These are phyloP conservation scores for Russula sp. DNA, from an alignment of 768 basidiomycete species.

Conservation along the genomic window DNA sequence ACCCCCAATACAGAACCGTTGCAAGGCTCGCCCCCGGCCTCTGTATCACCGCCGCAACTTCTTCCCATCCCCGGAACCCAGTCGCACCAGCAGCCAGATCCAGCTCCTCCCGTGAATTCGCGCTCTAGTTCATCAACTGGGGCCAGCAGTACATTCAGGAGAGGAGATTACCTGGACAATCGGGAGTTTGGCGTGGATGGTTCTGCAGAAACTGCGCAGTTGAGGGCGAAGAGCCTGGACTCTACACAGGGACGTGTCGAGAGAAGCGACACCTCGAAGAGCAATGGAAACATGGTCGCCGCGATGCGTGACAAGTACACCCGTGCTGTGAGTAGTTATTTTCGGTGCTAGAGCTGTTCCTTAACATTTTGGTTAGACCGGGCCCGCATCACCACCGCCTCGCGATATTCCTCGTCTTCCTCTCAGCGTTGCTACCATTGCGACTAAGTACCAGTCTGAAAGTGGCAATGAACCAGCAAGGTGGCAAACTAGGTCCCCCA, in stretches of 20 bases:
- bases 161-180: slow-evolving; percentile 25
- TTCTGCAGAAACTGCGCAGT: slow-evolving; percentile 25
- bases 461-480: background rate
- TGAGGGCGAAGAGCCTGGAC: slow-evolving; percentile 22
- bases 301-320: slow-evolving; percentile 63
- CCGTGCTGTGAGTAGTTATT: slow-evolving; percentile 40
- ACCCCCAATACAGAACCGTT: background rate
- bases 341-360: background rate
- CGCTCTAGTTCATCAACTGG: slow-evolving; percentile 16
- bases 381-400: slow-evolving; percentile 46
- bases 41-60: background rate
- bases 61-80: background rate
- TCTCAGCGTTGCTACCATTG: slow-evolving; percentile 56
- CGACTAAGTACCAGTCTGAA: slow-evolving; percentile 44
- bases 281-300: slow-evolving; percentile 57
- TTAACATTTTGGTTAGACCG: slow-evolving; percentile 35
- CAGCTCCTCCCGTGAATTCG: background rate
- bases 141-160: slow-evolving; percentile 14
- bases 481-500: slow-evolving; percentile 6
- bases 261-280: slow-evolving; percentile 47
- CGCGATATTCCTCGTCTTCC: slow-evolving; percentile 61
- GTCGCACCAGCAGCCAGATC: slow-evolving; percentile 4
- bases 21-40: background rate
- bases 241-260: slow-evolving; percentile 32
- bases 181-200: slow-evolving; percentile 29